These are phyloP conservation scores for Pascua guehoae DNA, from an alignment of 1,284 basidiomycete genomes.

Conservation along the genomic window DNA sequence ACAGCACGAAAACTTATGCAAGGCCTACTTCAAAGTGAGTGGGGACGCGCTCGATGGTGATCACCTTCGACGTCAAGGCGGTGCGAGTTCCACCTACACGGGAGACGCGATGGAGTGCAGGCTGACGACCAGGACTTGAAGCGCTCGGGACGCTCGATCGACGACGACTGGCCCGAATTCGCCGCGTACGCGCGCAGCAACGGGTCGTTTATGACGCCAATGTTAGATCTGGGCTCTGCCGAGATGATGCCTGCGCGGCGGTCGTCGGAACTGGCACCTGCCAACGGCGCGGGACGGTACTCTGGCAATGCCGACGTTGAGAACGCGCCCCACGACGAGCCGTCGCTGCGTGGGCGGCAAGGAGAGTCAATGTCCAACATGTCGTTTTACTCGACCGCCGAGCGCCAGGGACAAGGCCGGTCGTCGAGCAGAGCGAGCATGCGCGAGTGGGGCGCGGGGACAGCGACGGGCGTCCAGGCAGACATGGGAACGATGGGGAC, in stretches of 20 bases:
- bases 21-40: conserved; percentile 84
- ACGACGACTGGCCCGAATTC: conserved; percentile 96
- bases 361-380: not conserved
- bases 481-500: no score
- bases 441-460: conserved; percentile 1
- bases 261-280: conserved; percentile 8
- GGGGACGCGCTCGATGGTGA: not conserved
- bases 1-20: conserved; percentile 96
- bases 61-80: not conserved
- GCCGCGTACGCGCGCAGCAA: conserved; percentile 71
- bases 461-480: no score
- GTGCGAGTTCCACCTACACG: not conserved
- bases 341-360: not conserved
- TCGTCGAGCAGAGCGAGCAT: conserved; percentile 6
- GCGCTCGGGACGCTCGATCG: conserved; percentile 83
- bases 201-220: conserved; percentile 66
- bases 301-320: not conserved
- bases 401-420: not conserved
- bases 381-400: not conserved
- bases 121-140: conserved; percentile 63
- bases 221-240: conserved; percentile 44
- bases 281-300: conserved; percentile 15
- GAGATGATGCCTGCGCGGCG: conserved; percentile 11
- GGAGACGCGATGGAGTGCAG: no score
- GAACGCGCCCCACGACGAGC: not conserved